Percentiles rank a stretch among this genome's conserved stretches.
phyloP scores from a whole-genome alignment of 2,329 filamentous ascomycete genomes.

The Xylaria sp. region DNA sequence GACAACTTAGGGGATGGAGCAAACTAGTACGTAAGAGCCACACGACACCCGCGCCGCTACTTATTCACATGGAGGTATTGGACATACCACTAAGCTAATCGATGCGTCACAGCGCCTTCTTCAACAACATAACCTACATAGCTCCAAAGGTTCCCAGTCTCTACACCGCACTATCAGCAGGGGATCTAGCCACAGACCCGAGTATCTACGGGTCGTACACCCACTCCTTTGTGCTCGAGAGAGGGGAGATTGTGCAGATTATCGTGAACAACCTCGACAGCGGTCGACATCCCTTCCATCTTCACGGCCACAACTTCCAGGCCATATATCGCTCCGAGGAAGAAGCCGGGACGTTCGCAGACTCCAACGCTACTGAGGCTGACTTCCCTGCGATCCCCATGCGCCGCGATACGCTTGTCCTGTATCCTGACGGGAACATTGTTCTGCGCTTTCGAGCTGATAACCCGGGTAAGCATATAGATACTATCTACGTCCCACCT shows the following conservation, averaged over 20 bases:
- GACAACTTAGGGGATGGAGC: conserved; percentile 70
- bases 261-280: conserved; percentile 77
- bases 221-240: conserved; percentile 69
- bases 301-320: conserved; percentile 81
- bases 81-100: neutral
- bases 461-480: conserved; percentile 59
- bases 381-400: conserved; percentile 63
- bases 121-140: conserved; percentile 80
- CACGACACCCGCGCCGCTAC: too few species aligned
- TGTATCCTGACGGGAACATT: conserved; percentile 69
- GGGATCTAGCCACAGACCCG: conserved; percentile 62
- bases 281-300: conserved; percentile 75
- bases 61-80: too few species aligned
- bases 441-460: conserved; percentile 71
- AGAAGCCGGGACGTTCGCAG: conserved; percentile 61
- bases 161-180: conserved; percentile 73
- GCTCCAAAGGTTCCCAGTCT: conserved; percentile 78
- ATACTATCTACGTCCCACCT: too few species aligned
- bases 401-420: conserved; percentile 70
- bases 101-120: conserved; percentile 54
- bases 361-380: conserved; percentile 50
- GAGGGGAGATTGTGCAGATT: conserved; percentile 72
- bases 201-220: conserved; percentile 70
- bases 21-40: conserved; percentile 63
- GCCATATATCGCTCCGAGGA: conserved; percentile 65